A percentile compares a stretch with the other conserved stretches of the same genome.
Conservation (phyloP, 495 filamentous ascomycete species). For the Schizothecium vesticola region DNA sequence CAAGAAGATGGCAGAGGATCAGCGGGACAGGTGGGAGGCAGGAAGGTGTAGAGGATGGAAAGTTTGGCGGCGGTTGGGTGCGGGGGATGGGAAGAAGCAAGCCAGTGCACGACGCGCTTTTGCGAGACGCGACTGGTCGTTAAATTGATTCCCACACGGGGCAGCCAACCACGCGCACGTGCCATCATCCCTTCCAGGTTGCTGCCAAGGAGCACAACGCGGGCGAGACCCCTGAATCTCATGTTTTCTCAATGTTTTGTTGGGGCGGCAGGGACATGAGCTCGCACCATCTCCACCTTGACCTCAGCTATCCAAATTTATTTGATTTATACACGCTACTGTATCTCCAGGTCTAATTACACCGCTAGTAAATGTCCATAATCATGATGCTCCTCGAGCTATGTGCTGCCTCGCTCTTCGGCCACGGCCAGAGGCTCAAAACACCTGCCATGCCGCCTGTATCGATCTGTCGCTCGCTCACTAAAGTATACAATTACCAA, state of each 20-base stretch:
- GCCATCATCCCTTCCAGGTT: background rate
- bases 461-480: background rate
- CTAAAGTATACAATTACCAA: background rate
- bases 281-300: background rate
- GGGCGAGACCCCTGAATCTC: background rate
- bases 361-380: background rate
- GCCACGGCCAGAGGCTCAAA: background rate
- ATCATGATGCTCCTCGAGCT: background rate
- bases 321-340: background rate
- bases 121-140: slow-evolving; percentile 21
- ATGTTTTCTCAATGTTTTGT: background rate
- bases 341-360: slow-evolving; percentile 3
- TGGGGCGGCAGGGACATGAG: background rate
- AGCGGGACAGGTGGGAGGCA: slow-evolving; percentile 1
- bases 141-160: slow-evolving; percentile 25
- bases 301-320: background rate
- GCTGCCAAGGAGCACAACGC: background rate
- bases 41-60: background rate
- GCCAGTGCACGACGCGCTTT: slow-evolving; percentile 19
- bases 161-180: slow-evolving; percentile 9
- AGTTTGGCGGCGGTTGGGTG: slow-evolving; percentile 8
- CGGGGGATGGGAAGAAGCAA: slow-evolving; percentile 8
- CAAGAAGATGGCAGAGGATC: background rate
- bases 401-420: background rate
- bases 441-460: background rate